Evolutionary conservation across 495 filamentous ascomycete species (phyloP), one percentile per base, ranked within the genome.

Genomic region (Thozetella sp.): DNA sequence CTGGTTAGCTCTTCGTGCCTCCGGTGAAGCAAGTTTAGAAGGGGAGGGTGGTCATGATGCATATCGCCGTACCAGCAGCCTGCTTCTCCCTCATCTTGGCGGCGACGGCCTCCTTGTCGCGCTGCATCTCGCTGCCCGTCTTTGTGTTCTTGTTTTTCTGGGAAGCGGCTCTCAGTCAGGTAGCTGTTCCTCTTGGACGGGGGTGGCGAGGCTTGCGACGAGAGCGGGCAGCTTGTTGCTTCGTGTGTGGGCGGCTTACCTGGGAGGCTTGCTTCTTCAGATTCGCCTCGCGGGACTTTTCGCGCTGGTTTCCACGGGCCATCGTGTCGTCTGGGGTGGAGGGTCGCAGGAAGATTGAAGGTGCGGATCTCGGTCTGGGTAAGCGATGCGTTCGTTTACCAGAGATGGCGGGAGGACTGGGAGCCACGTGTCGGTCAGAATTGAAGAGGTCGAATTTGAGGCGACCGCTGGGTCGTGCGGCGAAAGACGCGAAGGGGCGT

Each of bases 261-360:
- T 76, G 59, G 22, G 69, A 61, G 25, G 82, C 76, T 53, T 78
- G 69, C 69, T 86, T 85, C 80, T 93, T 92, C 71, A 85, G 83
- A 67, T 82, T 88, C 76, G 92, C 93, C 75, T 90, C 89, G 59
- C 93, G 90, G 67, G 89, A 91, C 74, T 90, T 90, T 56, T 97
- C 93, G 68, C 93, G 86, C 82, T 97, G 93, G 71, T 97, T 97
- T 63, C 93, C 93, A 71, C 93, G 90, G 58, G 93, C 86, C 93
- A 97, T 97, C 30, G 71, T 83, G 60, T 54, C 13, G n/a, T n/a
- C n/a, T n/a, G n/a, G n/a, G n/a, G n/a, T n/a, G n/a, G n/a, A n/a
- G n/a, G n/a, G n/a, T n/a, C n/a, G n/a, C n/a, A n/a, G n/a, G n/a
- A n/a, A n/a, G n/a, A n/a, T n/a, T n/a, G n/a, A n/a, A n/a, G n/a